Conservation (phyloP, 805 yeast genomes). For the Ascoidea rubescens region DNA sequence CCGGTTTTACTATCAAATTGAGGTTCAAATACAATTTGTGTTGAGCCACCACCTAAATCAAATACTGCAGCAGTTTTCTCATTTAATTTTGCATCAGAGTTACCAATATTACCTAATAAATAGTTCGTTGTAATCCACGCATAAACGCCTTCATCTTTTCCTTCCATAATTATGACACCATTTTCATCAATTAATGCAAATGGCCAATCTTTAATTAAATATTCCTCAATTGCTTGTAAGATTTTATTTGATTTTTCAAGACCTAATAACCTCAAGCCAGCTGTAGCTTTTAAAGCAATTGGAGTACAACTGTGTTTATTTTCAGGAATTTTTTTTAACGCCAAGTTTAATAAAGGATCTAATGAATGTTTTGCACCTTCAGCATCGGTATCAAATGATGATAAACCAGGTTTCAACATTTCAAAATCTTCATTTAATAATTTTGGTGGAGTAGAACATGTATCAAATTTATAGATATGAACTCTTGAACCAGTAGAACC, state of each 20-base stretch:
- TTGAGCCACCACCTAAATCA: conserved; percentile 97
- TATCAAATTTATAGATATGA: conserved; percentile 85
- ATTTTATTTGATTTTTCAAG: conserved; percentile 58
- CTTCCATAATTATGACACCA: conserved; percentile 89
- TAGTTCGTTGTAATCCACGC: conserved; percentile 98
- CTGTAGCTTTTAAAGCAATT: conserved; percentile 94
- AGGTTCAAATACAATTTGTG: conserved; percentile 98
- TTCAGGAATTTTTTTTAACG: conserved; percentile 66
- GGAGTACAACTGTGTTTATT: conserved; percentile 73
- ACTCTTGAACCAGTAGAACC: conserved; percentile 97
- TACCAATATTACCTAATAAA: conserved; percentile 84
- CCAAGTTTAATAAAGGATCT: conserved; percentile 67
- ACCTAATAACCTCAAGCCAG: conserved; percentile 85
- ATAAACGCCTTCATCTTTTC: conserved; percentile 93
- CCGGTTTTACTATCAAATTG: conserved; percentile 47
- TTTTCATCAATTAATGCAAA: conserved; percentile 81
- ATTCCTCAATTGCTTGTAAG: conserved; percentile 59
- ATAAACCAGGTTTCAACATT: conserved; percentile 87
- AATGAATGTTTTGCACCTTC: conserved; percentile 81
- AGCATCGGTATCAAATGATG: conserved; percentile 70
- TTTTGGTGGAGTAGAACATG: conserved; percentile 73
- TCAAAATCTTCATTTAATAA: conserved; percentile 70
- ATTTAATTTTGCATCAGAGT: conserved; percentile 10
- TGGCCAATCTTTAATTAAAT: conserved; percentile 72
- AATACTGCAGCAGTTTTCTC: conserved; percentile 89